Percentiles rank a stretch among this genome's conserved stretches.
These are phyloP conservation scores for Penicillium canescens DNA, from an alignment of 495 filamentous ascomycete genomes.

Conservation along the genomic window DNA sequence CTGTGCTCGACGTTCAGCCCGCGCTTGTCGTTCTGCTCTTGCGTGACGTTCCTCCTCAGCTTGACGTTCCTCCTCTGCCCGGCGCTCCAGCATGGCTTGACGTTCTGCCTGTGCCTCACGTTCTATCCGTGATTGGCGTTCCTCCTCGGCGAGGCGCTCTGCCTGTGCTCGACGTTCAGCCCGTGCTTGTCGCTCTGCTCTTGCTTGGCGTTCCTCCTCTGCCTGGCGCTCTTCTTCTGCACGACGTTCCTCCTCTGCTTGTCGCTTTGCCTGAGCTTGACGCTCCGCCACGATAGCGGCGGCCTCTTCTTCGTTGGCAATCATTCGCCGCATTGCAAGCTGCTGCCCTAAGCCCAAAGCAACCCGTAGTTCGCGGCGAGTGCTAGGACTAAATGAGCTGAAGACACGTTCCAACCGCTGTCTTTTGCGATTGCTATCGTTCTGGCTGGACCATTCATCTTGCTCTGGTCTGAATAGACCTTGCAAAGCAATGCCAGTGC, in stretches of 20 bases:
- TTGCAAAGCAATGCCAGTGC: slow-evolving; percentile 49
- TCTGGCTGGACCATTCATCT: slow-evolving; percentile 11
- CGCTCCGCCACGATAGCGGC: slow-evolving; percentile 6
- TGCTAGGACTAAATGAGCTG: slow-evolving; percentile 43
- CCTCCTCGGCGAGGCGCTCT: not conserved
- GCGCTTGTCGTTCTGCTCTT: too few relatives aligned
- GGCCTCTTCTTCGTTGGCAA: slow-evolving; percentile 15
- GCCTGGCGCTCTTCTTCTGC: too few relatives aligned
- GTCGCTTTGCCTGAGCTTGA: not conserved
- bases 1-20: too few relatives aligned
- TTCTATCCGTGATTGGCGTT: not conserved
- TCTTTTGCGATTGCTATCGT: slow-evolving; percentile 19
- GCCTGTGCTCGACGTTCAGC: too few relatives aligned
- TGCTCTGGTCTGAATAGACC: slow-evolving; percentile 36
- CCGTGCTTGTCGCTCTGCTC: too few relatives aligned
- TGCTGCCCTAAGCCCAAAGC: slow-evolving; percentile 52
- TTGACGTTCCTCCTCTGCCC: too few relatives aligned
- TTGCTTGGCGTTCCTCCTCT: too few relatives aligned
- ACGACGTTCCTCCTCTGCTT: too few relatives aligned
- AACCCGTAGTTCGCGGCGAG: slow-evolving; percentile 43
- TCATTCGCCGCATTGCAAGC: slow-evolving; percentile 37
- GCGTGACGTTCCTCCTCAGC: too few relatives aligned
- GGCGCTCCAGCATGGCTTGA: too few relatives aligned
- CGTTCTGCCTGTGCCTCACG: too few relatives aligned
- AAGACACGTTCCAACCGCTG: slow-evolving; percentile 42